phyloP scores from a whole-genome alignment of 768 basidiomycete genomes.

The Trametes villosa region DNA sequence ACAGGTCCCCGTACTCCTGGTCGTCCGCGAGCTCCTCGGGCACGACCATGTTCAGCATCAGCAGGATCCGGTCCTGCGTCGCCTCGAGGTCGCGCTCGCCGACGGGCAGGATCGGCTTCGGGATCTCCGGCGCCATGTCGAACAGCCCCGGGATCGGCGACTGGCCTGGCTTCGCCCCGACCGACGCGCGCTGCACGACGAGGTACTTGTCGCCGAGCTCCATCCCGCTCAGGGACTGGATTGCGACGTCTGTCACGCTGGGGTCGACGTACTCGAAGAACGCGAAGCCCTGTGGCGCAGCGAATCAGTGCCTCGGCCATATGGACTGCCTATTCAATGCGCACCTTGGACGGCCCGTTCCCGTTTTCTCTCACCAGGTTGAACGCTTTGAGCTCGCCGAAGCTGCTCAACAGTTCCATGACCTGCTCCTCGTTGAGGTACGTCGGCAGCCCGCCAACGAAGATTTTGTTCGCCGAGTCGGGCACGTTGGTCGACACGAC shows the following conservation, averaged over 20 bases:
- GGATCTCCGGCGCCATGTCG: conserved; percentile 82
- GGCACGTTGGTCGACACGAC: conserved; percentile 97
- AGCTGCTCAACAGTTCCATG: conserved; percentile 95
- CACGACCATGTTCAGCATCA: conserved; percentile 99
- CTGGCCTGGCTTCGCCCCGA: conserved; percentile 84
- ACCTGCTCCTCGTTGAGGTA: conserved; percentile 99
- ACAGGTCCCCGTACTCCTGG: conserved; percentile 90
- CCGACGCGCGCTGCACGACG: conserved; percentile 95
- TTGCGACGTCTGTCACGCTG: conserved; percentile 90
- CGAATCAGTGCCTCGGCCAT: conserved; percentile 10
- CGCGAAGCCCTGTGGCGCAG: conserved; percentile 82
- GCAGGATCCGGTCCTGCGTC: conserved; percentile 77
- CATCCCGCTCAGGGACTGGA: conserved; percentile 96
- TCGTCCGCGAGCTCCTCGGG: conserved; percentile 90
- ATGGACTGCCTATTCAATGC: conserved; percentile 15
- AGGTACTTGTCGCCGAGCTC: conserved; percentile 94
- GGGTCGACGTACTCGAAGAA: conserved; percentile 98
- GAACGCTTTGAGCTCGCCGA: conserved; percentile 97
- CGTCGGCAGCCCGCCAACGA: conserved; percentile 93
- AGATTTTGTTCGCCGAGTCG: conserved; percentile 97
- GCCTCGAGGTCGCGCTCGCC: conserved; percentile 58
- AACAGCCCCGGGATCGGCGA: conserved; percentile 66
- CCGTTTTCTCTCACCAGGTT: conserved; percentile 96
- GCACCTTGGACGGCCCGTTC: conserved; percentile 85
- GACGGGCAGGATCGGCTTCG: conserved; percentile 87